These are phyloP conservation scores for grape (Vitis vinifera) DNA, from an alignment of 164 flowering plant genomes.

Conservation along the genomic window ASM3070453v1 NC_081810.1:5956501-5957000, in stretches of 20 bases:
- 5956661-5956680: no score
- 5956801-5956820: constrained; percentile 24
- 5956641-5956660: no score
- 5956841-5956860: constrained; percentile 35
- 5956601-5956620: no score
- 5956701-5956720: no score
- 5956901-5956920: constrained; percentile 23
- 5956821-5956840: constrained; percentile 26
- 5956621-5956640: no score
- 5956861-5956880: constrained; percentile 20
- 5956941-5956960: constrained; percentile 4
- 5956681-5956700: no score
- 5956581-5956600: no score
- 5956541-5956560: no score
- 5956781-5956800: not conserved
- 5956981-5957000: not conserved
- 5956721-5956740: no score
- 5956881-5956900: constrained; percentile 21
- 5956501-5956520: no score
- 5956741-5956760: not conserved
- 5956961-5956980: constrained; percentile 1
- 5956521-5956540: no score
- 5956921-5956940: constrained; percentile 25
- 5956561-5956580: no score
- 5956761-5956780: not conserved